Conservation (phyloP, 2,329 filamentous ascomycete genomes). For the Hymenoscyphus albidus region DNA sequence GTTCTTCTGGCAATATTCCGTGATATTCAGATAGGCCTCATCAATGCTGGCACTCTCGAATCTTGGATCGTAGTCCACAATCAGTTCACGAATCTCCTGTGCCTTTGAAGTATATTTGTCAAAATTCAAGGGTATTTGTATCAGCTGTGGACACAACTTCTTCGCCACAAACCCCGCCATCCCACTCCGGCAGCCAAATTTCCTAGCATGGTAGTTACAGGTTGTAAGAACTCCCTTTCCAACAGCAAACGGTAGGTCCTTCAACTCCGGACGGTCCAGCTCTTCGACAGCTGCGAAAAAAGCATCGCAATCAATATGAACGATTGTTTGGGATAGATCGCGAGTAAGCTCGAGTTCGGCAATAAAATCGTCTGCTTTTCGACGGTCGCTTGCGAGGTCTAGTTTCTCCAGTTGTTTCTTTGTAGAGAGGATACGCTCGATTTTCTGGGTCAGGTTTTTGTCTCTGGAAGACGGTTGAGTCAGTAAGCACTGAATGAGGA, state of each 20-base stretch:
- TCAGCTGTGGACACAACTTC: constrained; percentile 83
- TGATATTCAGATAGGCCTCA: constrained; percentile 95
- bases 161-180: constrained; percentile 97
- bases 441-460: constrained; percentile 78
- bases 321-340: constrained; percentile 78
- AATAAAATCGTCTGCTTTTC: constrained; percentile 77
- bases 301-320: constrained; percentile 95
- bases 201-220: constrained; percentile 83
- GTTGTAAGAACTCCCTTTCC: constrained; percentile 64
- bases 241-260: constrained; percentile 84
- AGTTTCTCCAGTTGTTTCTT: constrained; percentile 72
- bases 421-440: constrained; percentile 70
- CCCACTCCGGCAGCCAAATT: constrained; percentile 85
- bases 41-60: constrained; percentile 95
- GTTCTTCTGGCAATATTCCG: constrained; percentile 72
- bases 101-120: constrained; percentile 90
- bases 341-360: constrained; percentile 72
- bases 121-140: constrained; percentile 81
- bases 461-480: constrained; percentile 49
- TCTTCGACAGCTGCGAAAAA: constrained; percentile 96
- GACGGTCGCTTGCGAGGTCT: constrained; percentile 69
- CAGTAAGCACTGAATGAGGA: neutral
- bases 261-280: constrained; percentile 77
- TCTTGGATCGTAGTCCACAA: constrained; percentile 81
- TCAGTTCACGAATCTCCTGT: constrained; percentile 74